A percentile compares a stretch with the other conserved stretches of the same genome.
Evolutionary conservation across 2,329 filamentous ascomycete genomes (phyloP).

Genomic region (Mycogone perniciosa): DNA sequence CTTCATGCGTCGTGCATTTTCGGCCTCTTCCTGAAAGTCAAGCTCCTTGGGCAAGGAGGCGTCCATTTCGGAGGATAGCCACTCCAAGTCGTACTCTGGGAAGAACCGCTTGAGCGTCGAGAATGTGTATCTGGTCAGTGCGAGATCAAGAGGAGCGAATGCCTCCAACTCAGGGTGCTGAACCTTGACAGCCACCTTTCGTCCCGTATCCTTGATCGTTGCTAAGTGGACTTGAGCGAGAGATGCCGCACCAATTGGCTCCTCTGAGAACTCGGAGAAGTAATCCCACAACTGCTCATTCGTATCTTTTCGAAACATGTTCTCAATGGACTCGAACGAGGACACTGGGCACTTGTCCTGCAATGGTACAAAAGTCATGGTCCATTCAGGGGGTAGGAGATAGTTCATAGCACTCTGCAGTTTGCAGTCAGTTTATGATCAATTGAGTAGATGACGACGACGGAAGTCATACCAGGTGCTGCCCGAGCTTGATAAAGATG

Average conservation of each 20-base stretch:
- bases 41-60: slow-evolving; percentile 83
- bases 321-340: slow-evolving; percentile 75
- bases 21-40: slow-evolving; percentile 78
- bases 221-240: slow-evolving; percentile 92
- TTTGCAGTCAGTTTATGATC: slow-evolving; percentile 15
- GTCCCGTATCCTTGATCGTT: slow-evolving; percentile 71
- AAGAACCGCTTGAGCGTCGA: slow-evolving; percentile 86
- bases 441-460: neutral
- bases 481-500: slow-evolving; percentile 96
- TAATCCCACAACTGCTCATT: slow-evolving; percentile 70
- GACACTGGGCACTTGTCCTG: slow-evolving; percentile 95
- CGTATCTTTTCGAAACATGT: slow-evolving; percentile 82
- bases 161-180: slow-evolving; percentile 86
- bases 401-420: slow-evolving; percentile 85
- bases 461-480: slow-evolving; percentile 61
- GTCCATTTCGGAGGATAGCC: slow-evolving; percentile 92
- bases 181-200: slow-evolving; percentile 91
- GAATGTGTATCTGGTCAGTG: slow-evolving; percentile 83
- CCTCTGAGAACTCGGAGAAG: slow-evolving; percentile 75
- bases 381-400: slow-evolving; percentile 85
- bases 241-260: slow-evolving; percentile 86
- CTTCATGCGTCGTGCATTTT: slow-evolving; percentile 73
- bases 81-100: slow-evolving; percentile 94
- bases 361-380: slow-evolving; percentile 87
- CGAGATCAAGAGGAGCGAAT: slow-evolving; percentile 84